phyloP scores from a whole-genome alignment of 768 basidiomycete species.

The Serendipita sp. region DNA sequence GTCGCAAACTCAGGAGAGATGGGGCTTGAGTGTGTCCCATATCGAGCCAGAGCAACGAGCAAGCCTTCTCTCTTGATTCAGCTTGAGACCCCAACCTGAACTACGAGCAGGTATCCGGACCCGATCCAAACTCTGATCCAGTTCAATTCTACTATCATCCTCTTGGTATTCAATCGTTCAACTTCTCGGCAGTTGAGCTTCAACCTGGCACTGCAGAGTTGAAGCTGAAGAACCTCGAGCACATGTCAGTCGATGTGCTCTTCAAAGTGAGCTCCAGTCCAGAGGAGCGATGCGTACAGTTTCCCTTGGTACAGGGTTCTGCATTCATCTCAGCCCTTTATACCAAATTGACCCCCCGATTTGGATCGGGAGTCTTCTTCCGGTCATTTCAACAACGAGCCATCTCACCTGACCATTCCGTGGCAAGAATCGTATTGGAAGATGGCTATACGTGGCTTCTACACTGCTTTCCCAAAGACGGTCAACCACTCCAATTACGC shows the following conservation, averaged over 20 bases:
- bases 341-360: background rate
- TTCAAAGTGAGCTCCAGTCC: background rate
- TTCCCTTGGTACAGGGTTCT: slow-evolving; percentile 7
- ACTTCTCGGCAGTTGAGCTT: slow-evolving; percentile 1
- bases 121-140: slow-evolving; percentile 1
- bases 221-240: background rate
- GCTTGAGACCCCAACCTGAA: background rate
- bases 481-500: background rate
- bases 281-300: background rate
- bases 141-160: slow-evolving; percentile 6
- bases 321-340: slow-evolving; percentile 6
- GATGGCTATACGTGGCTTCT: slow-evolving; percentile 7
- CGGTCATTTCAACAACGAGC: background rate
- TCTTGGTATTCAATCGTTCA: background rate
- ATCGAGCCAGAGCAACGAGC: background rate
- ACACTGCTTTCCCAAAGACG: background rate
- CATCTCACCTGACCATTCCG: background rate
- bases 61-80: background rate
- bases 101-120: slow-evolving; percentile 2
- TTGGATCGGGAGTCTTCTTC: slow-evolving; percentile 3
- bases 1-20: background rate
- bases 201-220: background rate
- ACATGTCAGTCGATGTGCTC: background rate
- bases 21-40: slow-evolving; percentile 3
- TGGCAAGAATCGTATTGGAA: background rate